Base-by-base conservation (phyloP, 2,329 filamentous ascomycete species). In the Exophiala aquamarina region DNA sequence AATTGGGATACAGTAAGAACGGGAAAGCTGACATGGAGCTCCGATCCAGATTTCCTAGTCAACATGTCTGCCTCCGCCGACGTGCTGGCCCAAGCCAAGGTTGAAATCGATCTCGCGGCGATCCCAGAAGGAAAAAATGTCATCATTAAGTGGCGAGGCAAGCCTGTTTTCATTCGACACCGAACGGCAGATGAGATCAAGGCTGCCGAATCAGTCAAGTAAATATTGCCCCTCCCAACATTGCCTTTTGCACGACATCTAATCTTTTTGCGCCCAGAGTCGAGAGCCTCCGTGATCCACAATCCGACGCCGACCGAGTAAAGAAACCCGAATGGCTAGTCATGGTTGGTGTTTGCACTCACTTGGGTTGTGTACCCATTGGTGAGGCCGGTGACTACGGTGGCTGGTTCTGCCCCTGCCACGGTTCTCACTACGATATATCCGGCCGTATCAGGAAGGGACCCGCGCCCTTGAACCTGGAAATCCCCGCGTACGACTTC, bases 81-180 rank as follows among this genome's bases (percentile, higher is more conserved):
- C 67, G 90, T 98, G 67, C 76, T 98, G 75, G 93, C 94, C 69
- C 94, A 96, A 84, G 93, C 93, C 73, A 98, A 98, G 86, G 93
- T 98, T 63, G 93, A 98, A 79, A 87, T 98, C 63, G 89, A 95
- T 72, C 86, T 98, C 60, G 79, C 78, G 64, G 72, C 89, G 58
- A 97, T 98, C 65, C 93, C 93, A 56, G 92, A 97, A 80, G 93
- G 93, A 82, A 98, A 97, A 87, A 98, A 98, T 78, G 93, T 98
- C 70, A 94, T 98, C 72, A 95, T 98, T 81, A 98, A 98, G 80
- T 98, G 93, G 93, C 88, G 93, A 80, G 93, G 93, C 72, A 98
- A 98, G 87, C 93, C 93, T 72, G 90, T 98, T 71, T 98, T 98
- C 81, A 90, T 98, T 83, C 91, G 93, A 72, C 93, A 98, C 86